Conservation (phyloP, 2,329 filamentous ascomycete species). For the Volutella citrinella region DNA sequence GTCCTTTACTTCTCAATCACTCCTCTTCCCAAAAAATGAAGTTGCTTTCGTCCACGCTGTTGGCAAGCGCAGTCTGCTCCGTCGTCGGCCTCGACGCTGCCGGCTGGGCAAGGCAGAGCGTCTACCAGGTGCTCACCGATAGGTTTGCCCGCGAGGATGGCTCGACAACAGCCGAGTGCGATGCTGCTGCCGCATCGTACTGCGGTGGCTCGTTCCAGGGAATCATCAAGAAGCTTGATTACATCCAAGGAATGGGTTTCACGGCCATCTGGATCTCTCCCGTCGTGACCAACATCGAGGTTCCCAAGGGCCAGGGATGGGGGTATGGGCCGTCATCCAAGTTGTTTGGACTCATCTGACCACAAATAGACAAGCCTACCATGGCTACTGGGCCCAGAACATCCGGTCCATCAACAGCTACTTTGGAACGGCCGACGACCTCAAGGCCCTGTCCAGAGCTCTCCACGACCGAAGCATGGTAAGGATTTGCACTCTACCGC, state of each 20-base stretch:
- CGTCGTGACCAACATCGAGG: slow-evolving; percentile 13
- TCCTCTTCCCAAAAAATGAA: too few species aligned
- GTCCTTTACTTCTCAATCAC: too few species aligned
- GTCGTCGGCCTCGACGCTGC: slow-evolving; percentile 7
- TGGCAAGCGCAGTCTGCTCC: slow-evolving; percentile 1
- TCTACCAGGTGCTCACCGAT: slow-evolving; percentile 15
- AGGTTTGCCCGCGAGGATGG: slow-evolving; percentile 12
- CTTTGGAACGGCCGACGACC: slow-evolving; percentile 11
- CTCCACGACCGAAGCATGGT: slow-evolving; percentile 14
- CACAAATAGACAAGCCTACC: slow-evolving; percentile 11
- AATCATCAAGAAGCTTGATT: slow-evolving; percentile 12
- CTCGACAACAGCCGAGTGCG: slow-evolving; percentile 5
- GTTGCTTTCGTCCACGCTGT: slow-evolving; percentile 1
- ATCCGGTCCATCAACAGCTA: slow-evolving; percentile 11
- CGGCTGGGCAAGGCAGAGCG: slow-evolving; percentile 12
- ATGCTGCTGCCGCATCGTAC: slow-evolving; percentile 8
- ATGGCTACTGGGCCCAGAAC: slow-evolving; percentile 15
- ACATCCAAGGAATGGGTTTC: slow-evolving; percentile 16
- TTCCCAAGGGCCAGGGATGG: slow-evolving; percentile 1
- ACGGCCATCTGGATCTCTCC: slow-evolving; percentile 16
- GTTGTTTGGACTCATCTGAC: not conserved
- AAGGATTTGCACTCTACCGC: not conserved
- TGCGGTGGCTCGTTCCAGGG: slow-evolving; percentile 13
- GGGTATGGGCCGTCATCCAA: slow-evolving; percentile 5
- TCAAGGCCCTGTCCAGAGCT: slow-evolving; percentile 12